phyloP scores from a whole-genome alignment of 2,329 filamentous ascomycete species.

The Penicillium sp. region DNA sequence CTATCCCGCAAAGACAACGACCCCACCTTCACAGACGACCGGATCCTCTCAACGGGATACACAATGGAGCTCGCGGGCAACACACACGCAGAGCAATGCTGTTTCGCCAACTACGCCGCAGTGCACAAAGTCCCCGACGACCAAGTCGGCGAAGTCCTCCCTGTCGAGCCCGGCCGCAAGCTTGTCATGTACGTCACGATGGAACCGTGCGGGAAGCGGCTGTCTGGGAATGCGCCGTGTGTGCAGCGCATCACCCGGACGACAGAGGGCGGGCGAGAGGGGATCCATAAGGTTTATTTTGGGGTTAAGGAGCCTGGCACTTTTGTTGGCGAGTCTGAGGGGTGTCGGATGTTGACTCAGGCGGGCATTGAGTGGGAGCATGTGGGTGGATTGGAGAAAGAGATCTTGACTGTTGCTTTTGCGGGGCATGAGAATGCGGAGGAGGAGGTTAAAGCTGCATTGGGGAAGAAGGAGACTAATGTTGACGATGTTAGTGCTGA shows the following conservation, averaged over 20 bases:
- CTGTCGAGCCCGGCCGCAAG: slow-evolving; percentile 40
- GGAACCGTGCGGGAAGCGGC: slow-evolving; percentile 53
- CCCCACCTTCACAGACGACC: slow-evolving; percentile 34
- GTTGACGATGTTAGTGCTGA: slow-evolving; percentile 40
- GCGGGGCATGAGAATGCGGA: slow-evolving; percentile 64
- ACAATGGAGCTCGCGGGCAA: slow-evolving; percentile 89
- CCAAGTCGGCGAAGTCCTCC: slow-evolving; percentile 41
- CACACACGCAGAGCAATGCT: slow-evolving; percentile 94
- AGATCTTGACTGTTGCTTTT: slow-evolving; percentile 78
- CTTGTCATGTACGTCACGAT: slow-evolving; percentile 84
- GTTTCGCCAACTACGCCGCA: slow-evolving; percentile 65
- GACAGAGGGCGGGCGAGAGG: slow-evolving; percentile 48
- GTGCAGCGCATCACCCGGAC: slow-evolving; percentile 70
- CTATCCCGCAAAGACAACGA: slow-evolving; percentile 45
- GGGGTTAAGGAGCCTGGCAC: slow-evolving; percentile 86
- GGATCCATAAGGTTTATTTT: slow-evolving; percentile 75
- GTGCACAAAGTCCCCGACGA: slow-evolving; percentile 37
- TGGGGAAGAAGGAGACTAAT: slow-evolving; percentile 33
- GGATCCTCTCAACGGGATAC: slow-evolving; percentile 75
- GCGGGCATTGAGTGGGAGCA: slow-evolving; percentile 72
- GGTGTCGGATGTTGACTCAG: slow-evolving; percentile 65
- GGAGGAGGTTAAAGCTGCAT: slow-evolving; percentile 27
- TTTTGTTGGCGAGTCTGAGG: slow-evolving; percentile 81
- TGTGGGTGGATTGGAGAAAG: slow-evolving; percentile 70
- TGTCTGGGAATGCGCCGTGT: slow-evolving; percentile 53